Percentiles rank a stretch among this genome's conserved stretches.
Conservation (phyloP, 768 basidiomycete species). For the Suillus lakei region DNA sequence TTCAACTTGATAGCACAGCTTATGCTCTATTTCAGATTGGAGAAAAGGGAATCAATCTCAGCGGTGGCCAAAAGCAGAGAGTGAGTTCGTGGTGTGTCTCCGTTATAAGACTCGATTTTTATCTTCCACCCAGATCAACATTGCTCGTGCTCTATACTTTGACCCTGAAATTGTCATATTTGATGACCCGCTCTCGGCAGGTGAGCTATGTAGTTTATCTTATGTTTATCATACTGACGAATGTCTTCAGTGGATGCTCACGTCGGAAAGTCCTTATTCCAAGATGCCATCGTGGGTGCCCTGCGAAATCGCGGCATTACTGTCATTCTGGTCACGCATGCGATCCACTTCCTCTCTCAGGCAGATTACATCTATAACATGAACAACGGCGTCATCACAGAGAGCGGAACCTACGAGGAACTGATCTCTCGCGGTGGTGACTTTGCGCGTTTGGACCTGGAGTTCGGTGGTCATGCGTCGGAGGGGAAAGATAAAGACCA, state of each 20-base stretch:
- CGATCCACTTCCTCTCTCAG: conserved; percentile 55
- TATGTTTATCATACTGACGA: neutral
- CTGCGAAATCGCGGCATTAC: conserved; percentile 52
- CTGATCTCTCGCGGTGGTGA: conserved; percentile 54
- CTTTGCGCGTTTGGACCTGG: conserved; percentile 60
- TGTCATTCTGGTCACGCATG: conserved; percentile 59
- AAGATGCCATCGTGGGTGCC: conserved; percentile 60
- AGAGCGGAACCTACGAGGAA: conserved; percentile 56
- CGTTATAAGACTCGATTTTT: neutral
- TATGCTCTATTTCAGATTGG: conserved; percentile 51
- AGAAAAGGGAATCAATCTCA: conserved; percentile 70
- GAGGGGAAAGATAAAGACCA: conserved; percentile 37
- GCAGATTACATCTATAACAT: conserved; percentile 57
- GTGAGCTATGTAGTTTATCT: conserved; percentile 33
- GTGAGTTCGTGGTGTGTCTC: conserved; percentile 31
- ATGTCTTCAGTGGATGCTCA: conserved; percentile 66
- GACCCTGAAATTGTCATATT: conserved; percentile 64
- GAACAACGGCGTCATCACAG: conserved; percentile 47
- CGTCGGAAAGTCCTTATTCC: conserved; percentile 71
- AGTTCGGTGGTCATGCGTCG: conserved; percentile 60
- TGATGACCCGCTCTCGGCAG: conserved; percentile 70
- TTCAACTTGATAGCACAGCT: neutral
- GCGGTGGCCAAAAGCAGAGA: conserved; percentile 70
- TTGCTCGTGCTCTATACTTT: conserved; percentile 71
- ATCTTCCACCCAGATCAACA: conserved; percentile 52